Evolutionary conservation across 75 land plant species (phyloP).

Genomic region (Selaginella tamariscina): DNA sequence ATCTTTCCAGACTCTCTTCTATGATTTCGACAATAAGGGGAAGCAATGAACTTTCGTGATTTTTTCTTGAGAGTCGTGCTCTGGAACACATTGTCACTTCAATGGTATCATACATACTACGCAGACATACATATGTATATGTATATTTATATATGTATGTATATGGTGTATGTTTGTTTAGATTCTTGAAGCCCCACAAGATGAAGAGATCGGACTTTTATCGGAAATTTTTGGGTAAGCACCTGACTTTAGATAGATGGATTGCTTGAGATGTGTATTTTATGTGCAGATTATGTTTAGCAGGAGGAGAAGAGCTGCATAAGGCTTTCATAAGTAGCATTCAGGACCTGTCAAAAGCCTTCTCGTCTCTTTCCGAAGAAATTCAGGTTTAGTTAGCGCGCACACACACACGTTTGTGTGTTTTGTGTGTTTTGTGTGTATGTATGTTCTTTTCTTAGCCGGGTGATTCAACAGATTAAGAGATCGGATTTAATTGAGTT

Average conservation of each 20-base stretch:
- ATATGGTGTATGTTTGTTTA: constrained; percentile 19
- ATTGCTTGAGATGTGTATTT: not conserved
- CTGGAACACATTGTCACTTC: constrained; percentile 72
- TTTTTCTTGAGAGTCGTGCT: constrained; percentile 71
- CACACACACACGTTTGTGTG: too few species aligned
- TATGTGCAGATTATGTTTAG: constrained; percentile 45
- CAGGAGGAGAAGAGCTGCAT: constrained; percentile 70
- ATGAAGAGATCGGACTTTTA: constrained; percentile 59
- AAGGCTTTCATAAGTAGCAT: constrained; percentile 58
- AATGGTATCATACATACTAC: constrained; percentile 34
- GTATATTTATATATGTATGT: not conserved
- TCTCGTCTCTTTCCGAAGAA: constrained; percentile 49
- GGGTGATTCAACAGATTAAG: constrained; percentile 39
- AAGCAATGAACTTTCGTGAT: constrained; percentile 52
- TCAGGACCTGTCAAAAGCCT: constrained; percentile 60
- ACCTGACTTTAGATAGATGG: not conserved
- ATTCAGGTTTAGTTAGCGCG: constrained; percentile 55
- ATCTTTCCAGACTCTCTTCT: constrained; percentile 41
- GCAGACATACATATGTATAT: too few species aligned
- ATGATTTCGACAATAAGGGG: constrained; percentile 42
- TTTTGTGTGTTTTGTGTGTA: not conserved
- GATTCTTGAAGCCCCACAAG: constrained; percentile 79
- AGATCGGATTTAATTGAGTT: constrained; percentile 62
- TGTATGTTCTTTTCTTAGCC: not conserved
- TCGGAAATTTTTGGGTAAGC: constrained; percentile 60